These are phyloP conservation scores for Carallia pectinifolia DNA, from an alignment of 345 rosid genomes.

Conservation along the genomic window DNA sequence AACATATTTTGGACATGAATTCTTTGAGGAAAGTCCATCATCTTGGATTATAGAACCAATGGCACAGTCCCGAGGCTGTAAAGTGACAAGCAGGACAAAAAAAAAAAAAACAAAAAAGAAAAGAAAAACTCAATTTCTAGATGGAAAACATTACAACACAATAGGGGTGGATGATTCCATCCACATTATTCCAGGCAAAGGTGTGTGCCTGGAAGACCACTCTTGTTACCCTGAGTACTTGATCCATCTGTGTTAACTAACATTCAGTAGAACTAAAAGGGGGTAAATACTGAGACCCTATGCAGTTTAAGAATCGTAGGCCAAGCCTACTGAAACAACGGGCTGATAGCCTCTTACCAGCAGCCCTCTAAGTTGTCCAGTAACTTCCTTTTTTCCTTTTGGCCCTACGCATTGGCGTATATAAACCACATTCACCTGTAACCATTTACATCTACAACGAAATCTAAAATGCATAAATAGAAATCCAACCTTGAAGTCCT, in stretches of 20 bases:
- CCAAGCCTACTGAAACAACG: background rate
- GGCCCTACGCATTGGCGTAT: background rate
- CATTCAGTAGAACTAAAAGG: too few species aligned
- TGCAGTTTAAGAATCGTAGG: background rate
- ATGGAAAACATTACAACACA: background rate
- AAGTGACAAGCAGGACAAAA: background rate
- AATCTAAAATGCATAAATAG: constrained; percentile 9
- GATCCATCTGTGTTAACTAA: too few species aligned
- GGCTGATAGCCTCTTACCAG: background rate
- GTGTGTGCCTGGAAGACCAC: too few species aligned
- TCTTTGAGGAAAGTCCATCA: constrained; percentile 31
- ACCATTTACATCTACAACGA: background rate
- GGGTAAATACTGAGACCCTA: background rate
- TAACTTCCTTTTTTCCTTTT: background rate
- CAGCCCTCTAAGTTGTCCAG: background rate
- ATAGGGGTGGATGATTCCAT: too few species aligned
- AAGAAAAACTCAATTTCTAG: constrained; percentile 14
- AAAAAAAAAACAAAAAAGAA: constrained; percentile 27
- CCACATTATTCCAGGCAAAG: too few species aligned
- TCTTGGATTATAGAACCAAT: constrained; percentile 19
- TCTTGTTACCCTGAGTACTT: too few species aligned
- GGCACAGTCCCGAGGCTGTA: constrained; percentile 76
- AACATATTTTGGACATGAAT: constrained; percentile 77
- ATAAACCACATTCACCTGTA: background rate
- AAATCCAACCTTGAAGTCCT: constrained; percentile 72